These are phyloP conservation scores for Lactarius indigo DNA, from an alignment of 768 basidiomycete genomes.

Conservation along the genomic window DNA sequence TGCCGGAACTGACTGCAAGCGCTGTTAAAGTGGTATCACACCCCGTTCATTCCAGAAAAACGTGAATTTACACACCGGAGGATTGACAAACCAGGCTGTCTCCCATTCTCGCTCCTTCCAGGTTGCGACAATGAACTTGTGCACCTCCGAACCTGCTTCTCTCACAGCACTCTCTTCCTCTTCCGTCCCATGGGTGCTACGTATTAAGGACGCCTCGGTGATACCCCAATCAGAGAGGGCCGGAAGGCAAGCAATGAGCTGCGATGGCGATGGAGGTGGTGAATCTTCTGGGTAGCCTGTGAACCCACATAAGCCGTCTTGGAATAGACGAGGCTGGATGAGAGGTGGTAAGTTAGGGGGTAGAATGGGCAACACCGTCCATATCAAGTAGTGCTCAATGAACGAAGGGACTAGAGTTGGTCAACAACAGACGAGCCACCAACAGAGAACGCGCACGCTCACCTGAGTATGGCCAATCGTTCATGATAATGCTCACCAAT, in stretches of 20 bases:
- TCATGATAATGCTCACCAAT: conserved; percentile 66
- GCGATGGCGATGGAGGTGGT: conserved; percentile 58
- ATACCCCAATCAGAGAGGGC: conserved; percentile 69
- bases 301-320: conserved; percentile 83
- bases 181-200: conserved; percentile 46
- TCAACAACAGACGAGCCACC: neutral
- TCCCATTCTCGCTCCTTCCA: conserved; percentile 82
- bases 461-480: conserved; percentile 92
- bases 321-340: conserved; percentile 55
- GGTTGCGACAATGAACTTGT: conserved; percentile 55
- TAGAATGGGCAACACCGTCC: conserved; percentile 72
- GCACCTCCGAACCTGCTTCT: conserved; percentile 54
- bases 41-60: neutral
- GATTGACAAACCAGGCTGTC: conserved; percentile 90
- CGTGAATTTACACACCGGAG: conserved; percentile 53
- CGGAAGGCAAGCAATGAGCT: conserved; percentile 53
- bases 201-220: conserved; percentile 57
- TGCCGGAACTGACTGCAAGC: conserved; percentile 77
- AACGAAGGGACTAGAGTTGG: conserved; percentile 53
- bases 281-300: conserved; percentile 49
- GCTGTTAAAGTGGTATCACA: conserved; percentile 36
- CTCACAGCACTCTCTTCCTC: conserved; percentile 52
- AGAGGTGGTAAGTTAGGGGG: conserved; percentile 51
- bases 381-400: conserved; percentile 72
- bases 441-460: conserved; percentile 19